A percentile compares a stretch with the other conserved stretches of the same genome.
phyloP scores from a whole-genome alignment of 495 filamentous ascomycete species.

The Penicillium roqueforti region DNA sequence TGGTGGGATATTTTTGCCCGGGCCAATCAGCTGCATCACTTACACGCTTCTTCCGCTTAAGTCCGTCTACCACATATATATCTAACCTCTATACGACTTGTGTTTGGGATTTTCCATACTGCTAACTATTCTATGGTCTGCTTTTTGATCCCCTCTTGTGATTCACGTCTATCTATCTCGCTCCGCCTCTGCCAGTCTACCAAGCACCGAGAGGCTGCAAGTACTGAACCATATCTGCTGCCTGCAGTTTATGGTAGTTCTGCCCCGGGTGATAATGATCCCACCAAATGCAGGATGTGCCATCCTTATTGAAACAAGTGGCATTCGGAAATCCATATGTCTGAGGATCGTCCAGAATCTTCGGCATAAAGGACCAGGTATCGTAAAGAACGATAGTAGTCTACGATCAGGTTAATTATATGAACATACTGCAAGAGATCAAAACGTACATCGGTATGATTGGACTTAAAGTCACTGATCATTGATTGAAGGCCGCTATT shows the following conservation, averaged over 20 bases:
- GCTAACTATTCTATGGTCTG: neutral
- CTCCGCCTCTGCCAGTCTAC: conserved; percentile 10
- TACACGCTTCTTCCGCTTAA: neutral
- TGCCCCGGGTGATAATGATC: conserved; percentile 37
- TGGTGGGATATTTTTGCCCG: conserved; percentile 1
- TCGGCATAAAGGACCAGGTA: conserved; percentile 41
- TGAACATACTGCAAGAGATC: neutral
- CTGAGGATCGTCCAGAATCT: conserved; percentile 50
- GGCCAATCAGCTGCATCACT: conserved; percentile 1
- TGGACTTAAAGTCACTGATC: conserved; percentile 22
- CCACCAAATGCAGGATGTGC: conserved; percentile 37
- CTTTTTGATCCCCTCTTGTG: neutral
- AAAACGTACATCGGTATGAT: conserved; percentile 25
- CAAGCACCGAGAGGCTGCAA: conserved; percentile 27
- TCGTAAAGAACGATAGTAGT: conserved; percentile 30
- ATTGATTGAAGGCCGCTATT: conserved; percentile 28
- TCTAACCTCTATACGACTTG: neutral
- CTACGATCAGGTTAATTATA: conserved; percentile 12
- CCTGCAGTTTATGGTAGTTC: conserved; percentile 35
- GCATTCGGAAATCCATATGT: conserved; percentile 35
- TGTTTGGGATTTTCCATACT: neutral
- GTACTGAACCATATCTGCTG: conserved; percentile 36
- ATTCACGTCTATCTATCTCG: neutral
- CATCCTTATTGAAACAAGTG: conserved; percentile 33
- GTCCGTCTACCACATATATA: neutral